Base-by-base conservation (phyloP, 2,329 filamentous ascomycete species). In the Boeremia lycopersici region DNA sequence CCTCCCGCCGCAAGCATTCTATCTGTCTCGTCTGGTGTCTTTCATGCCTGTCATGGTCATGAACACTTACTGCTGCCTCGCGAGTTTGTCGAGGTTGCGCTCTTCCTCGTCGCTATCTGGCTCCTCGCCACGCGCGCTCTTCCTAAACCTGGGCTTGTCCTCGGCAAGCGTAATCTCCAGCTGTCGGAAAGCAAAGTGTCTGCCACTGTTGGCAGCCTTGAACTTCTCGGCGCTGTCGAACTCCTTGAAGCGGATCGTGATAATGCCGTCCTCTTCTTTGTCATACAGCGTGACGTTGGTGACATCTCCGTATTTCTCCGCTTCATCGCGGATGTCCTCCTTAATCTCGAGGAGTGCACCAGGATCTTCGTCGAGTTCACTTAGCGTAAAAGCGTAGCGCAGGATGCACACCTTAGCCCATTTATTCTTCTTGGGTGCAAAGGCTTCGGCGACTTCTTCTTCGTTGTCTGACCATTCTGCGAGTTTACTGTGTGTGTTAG, bases 381-480 rank as follows among this genome's bases (percentile, higher is more conserved):
- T 73, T 25, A 93, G 81, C 1, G 91, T 96, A 76, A 99, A 99
- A 89, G 96, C 96, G 77, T 96, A 87, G 71, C 91, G 91, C 60
- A 99, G 78, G 53, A 98, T 87, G 26, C 96, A 93, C 13, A 90
- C 81, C 73, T 93, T 96, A 67, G 93, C 90, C 77, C 85, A 89
- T 67, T 79, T 79, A 59, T 75, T 82, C 8, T 80, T 82, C 36
- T 86, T 81, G n/a, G 82, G 81, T 0, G 67, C 68, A 38, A 64
- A 71, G 0, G 60, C 48, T 31, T 69, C 61, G 26, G 62, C 48
- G 23, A 86, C 68, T 23, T 80, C 75, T 1, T 81, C 84, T 25
- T 88, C 84, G 71, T 98, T 93, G 69, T 97, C 93, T 69, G 91
- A 90, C 95, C 95, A 99, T 74, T 98, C 93, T 3, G 92, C 89